Evolutionary conservation across 352 stramenopile species (phyloP), one percentile per base, ranked within the genome.

Genomic region (Globisporangium irregulare): DNA sequence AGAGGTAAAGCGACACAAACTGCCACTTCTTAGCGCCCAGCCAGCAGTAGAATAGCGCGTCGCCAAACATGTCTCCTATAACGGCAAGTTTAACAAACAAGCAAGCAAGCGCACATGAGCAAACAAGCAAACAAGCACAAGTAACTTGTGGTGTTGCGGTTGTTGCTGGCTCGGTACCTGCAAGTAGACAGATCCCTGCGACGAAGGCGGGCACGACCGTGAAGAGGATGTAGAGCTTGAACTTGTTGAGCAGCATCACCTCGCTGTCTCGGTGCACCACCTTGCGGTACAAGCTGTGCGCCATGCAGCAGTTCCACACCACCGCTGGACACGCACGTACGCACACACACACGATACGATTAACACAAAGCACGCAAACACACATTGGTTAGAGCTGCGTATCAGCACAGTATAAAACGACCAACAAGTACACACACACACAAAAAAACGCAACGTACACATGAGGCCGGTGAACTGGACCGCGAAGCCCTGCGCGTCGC

Each of bases 31-130:
- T 71, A 48, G 87, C 77, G 50, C 58, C 53, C 22, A 94, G 70
- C 86, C 84, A 94, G 81, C 87, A 95, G 74, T 90, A 94, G 68
- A 92, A 94, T 27, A 75, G 84, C 38, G 86, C 81, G 62, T 83
- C 58, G 29, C 71, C 78, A 48, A 70, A 60, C 69, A 74, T 68
- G 46, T 73, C 68, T 0, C 62, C 67, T 72, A 24, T n/a, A 22
- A 36, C 9, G 8, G 20, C 36, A 61, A 10, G 25, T 50, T 7
- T 9, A 46, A 51, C 61, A 66, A 59, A 20, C 20, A 41, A 56
- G 36, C n/a, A 50, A 59, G 59, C 18, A 54, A 50, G 10, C 34
- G 54, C 32, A 20, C 38, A 2, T 46, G 38, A 46, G 14, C 14
- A 34, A 24, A 48, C 48, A 59, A 27, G 25, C 12, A 36, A 57